phyloP scores from a whole-genome alignment of 2,329 filamentous ascomycete genomes.

The Fusarium pseudograminearum region DNA sequence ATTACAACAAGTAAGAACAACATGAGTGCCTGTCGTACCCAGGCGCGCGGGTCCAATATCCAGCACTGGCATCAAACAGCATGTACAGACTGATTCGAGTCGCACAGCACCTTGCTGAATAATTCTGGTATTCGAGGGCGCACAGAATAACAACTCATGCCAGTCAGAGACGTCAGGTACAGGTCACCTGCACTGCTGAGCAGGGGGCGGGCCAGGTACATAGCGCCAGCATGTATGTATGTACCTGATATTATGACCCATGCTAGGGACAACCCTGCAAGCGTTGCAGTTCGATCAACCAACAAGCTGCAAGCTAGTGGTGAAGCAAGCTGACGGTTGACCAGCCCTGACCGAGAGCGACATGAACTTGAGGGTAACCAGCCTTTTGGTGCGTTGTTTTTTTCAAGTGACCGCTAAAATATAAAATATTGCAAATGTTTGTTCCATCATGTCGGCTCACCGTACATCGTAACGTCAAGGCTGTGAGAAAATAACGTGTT shows the following conservation, averaged over 20 bases:
- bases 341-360: slow-evolving; percentile 16
- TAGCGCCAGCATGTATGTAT: slow-evolving; percentile 47
- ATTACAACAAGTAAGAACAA: slow-evolving; percentile 23
- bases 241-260: slow-evolving; percentile 47
- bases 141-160: slow-evolving; percentile 30
- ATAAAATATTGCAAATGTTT: not conserved
- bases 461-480: not conserved
- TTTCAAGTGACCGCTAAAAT: not conserved
- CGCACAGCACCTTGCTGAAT: slow-evolving; percentile 34
- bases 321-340: slow-evolving; percentile 32
- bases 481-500: not conserved
- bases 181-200: slow-evolving; percentile 54
- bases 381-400: slow-evolving; percentile 9
- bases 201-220: slow-evolving; percentile 52
- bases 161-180: slow-evolving; percentile 53
- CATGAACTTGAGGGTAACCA: slow-evolving; percentile 8
- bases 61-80: slow-evolving; percentile 18
- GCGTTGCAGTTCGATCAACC: slow-evolving; percentile 39
- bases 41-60: slow-evolving; percentile 27
- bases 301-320: slow-evolving; percentile 28
- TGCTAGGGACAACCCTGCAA: slow-evolving; percentile 43
- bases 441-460: not conserved
- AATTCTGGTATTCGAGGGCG: slow-evolving; percentile 25
- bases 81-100: slow-evolving; percentile 24
- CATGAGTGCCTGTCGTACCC: slow-evolving; percentile 19